Conservation (phyloP, 768 basidiomycete species). For the Rhodosporidiobolus odoratus region DNA sequence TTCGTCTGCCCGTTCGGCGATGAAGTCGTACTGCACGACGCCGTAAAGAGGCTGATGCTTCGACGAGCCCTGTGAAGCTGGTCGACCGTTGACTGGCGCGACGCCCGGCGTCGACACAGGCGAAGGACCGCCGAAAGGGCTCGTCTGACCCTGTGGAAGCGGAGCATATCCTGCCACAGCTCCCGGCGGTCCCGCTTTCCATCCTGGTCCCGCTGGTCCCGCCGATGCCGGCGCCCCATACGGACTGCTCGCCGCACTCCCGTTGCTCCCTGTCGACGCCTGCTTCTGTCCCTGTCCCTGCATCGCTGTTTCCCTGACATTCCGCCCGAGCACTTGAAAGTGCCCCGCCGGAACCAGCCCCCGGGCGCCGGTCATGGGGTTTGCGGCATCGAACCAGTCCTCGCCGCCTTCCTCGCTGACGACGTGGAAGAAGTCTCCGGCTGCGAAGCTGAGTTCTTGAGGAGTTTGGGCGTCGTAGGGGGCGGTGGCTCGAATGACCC, state of each 20-base stretch:
- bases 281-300: constrained; percentile 13
- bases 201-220: constrained; percentile 6
- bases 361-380: constrained; percentile 82
- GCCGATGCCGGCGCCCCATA: constrained; percentile 12
- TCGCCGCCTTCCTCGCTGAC: constrained; percentile 57
- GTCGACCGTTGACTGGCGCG: constrained; percentile 33
- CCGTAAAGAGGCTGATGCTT: constrained; percentile 72
- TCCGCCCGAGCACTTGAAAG: constrained; percentile 86
- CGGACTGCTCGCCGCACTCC: constrained; percentile 3
- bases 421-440: constrained; percentile 98
- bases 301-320: constrained; percentile 37
- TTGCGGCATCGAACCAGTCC: constrained; percentile 87
- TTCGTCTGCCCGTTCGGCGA: constrained; percentile 92
- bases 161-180: neutral
- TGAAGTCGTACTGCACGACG: constrained; percentile 89
- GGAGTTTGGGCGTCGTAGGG: constrained; percentile 65
- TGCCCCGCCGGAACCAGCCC: constrained; percentile 79
- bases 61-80: constrained; percentile 33
- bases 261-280: constrained; percentile 7
- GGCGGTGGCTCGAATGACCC: constrained; percentile 81
- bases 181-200: constrained; percentile 11
- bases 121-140: constrained; percentile 22
- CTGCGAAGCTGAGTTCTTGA: constrained; percentile 79
- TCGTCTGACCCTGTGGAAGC: neutral
- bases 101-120: constrained; percentile 30